phyloP scores from a whole-genome alignment of 2,329 filamentous ascomycete species.

The Diplodia scrobiculata region DNA sequence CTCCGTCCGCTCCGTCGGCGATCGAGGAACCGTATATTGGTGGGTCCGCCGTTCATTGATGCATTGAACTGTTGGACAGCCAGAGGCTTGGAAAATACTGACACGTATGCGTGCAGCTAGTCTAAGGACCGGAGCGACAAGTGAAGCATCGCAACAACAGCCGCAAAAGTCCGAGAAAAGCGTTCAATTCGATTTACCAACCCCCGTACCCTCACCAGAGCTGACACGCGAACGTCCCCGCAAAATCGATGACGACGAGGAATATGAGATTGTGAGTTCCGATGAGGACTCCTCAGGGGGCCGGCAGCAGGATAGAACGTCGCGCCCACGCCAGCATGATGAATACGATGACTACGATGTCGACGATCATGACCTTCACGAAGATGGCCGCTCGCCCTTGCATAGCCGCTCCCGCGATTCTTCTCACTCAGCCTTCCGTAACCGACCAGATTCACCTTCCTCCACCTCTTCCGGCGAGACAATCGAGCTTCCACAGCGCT shows the following conservation, averaged over 20 bases:
- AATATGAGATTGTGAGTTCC: slow-evolving; percentile 23
- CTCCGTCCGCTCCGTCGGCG: slow-evolving; percentile 42
- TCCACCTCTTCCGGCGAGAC: slow-evolving; percentile 41
- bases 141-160: slow-evolving; percentile 31
- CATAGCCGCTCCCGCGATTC: neutral
- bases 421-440: slow-evolving; percentile 21
- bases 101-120: slow-evolving; percentile 31
- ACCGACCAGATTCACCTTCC: slow-evolving; percentile 22
- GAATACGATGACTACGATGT: slow-evolving; percentile 38
- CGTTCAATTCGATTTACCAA: slow-evolving; percentile 46
- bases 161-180: slow-evolving; percentile 36
- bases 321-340: slow-evolving; percentile 39
- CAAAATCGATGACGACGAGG: slow-evolving; percentile 22
- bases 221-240: slow-evolving; percentile 11
- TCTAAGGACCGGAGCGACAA: slow-evolving; percentile 32
- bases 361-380: slow-evolving; percentile 35
- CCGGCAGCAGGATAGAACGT: slow-evolving; percentile 27
- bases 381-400: slow-evolving; percentile 3
- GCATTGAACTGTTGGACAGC: slow-evolving; percentile 25
- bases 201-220: slow-evolving; percentile 28
- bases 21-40: slow-evolving; percentile 41
- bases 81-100: slow-evolving; percentile 33
- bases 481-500: slow-evolving; percentile 43
- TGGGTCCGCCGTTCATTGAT: slow-evolving; percentile 40
- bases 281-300: slow-evolving; percentile 20